Evolutionary conservation across 345 rosid genomes (phyloP).

Genomic region (Isatis tinctoria): DNA sequence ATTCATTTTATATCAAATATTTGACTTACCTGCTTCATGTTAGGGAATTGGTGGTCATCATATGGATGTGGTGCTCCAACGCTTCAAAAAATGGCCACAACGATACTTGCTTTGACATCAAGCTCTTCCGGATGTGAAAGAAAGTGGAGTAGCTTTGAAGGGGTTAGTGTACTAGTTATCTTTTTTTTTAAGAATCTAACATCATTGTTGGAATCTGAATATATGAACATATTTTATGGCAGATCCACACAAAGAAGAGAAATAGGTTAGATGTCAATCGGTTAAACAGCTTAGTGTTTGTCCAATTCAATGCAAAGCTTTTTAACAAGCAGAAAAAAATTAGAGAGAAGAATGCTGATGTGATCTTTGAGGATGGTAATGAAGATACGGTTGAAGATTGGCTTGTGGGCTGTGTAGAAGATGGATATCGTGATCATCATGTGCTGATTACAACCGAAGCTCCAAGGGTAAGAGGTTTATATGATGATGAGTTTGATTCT

Average conservation of each 20-base stretch:
- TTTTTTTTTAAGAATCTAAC: neutral
- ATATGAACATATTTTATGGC: neutral
- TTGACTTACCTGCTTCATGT: too few species aligned
- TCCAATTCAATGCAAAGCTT: neutral
- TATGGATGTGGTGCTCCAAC: too few species aligned
- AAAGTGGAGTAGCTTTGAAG: neutral
- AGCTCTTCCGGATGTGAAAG: neutral
- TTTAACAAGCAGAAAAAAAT: neutral
- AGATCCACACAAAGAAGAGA: neutral
- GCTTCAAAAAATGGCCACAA: too few species aligned
- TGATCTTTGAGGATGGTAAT: neutral
- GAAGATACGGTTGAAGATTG: neutral
- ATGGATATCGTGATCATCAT: too few species aligned
- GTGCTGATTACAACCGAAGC: too few species aligned
- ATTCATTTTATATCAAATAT: too few species aligned
- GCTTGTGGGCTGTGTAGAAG: too few species aligned
- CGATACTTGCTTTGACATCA: neutral
- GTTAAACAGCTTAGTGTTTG: neutral
- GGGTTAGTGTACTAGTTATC: neutral
- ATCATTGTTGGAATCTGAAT: too few species aligned
- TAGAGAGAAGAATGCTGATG: neutral
- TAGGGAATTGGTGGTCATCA: too few species aligned
- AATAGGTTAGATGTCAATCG: neutral
- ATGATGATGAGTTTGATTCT: too few species aligned
- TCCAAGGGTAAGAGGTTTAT: too few species aligned